Base-by-base conservation (phyloP, 2,329 filamentous ascomycete species). In the Calonectria montana region DNA sequence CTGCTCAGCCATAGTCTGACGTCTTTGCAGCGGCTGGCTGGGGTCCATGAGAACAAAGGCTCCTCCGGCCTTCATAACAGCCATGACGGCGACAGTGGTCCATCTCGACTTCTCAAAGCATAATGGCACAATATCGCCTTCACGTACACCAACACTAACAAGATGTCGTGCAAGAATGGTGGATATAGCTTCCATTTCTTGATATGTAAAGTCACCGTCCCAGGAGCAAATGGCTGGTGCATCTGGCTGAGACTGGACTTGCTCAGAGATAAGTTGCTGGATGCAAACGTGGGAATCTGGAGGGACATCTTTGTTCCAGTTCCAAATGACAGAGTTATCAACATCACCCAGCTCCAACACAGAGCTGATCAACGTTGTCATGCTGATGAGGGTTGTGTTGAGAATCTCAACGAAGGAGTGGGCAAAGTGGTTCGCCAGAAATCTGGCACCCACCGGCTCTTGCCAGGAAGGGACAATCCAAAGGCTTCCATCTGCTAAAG, bases 21-120 rank as follows among this genome's bases (percentile, higher is more conserved):
- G 74, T 67, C 77, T 57, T 53, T 78, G 73, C 0, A 78, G 73
- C 0, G 77, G 77, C n/a, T 78, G 75, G 15, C 74, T 79, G 0
- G 78, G 76, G 23, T 83, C 80, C 66, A 83, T 76, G 12, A 81
- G 73, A 0, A 81, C 78, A 74, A 81, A 83, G 2, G 81, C 82
- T 4, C 79, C 82, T 8, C 83, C 83, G 9, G 81, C 78, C 72
- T 82, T 82, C 31, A 82, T 73, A 23, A 83, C 75, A 0, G 76
- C 80, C 68, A 83, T 70, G 37, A 83, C 76, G 2, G 76, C 78
- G 1, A 83, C 75, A 0, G 78, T 77, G 0, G 79, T 80, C 79
- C 76, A 81, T 21, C 72, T 72, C 0, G 81, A 82, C 69, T 83
- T 83, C 41, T 81, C 79, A 25, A 82, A 82, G 47, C 77, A 81